Evolutionary conservation across 768 basidiomycete genomes (phyloP), one percentile per base, ranked within the genome.

Genomic region (Tephrocybe sp.): DNA sequence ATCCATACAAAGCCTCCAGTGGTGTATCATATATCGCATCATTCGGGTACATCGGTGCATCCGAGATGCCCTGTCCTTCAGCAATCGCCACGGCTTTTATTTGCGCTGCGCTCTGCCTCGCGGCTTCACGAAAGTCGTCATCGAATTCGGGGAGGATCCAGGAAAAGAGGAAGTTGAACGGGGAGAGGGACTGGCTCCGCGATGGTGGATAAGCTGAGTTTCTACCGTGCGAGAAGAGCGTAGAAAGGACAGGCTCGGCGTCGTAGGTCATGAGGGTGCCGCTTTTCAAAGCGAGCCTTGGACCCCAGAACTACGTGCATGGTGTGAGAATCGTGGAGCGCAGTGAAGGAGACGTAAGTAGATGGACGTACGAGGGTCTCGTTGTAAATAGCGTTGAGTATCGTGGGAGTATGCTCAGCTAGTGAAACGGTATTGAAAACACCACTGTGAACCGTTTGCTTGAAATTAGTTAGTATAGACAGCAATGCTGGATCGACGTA

Each of bases 11-110:
- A 9, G 60, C 51, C 47, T 72, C 62, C 19, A 83, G 45, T 0
- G 82, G 74, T 4, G 82, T 84, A 43, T 74, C 74, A 31, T 54
- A 64, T 6, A 78, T 64, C 6, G 83, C 83, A 54, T 86, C 84
- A 60, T 88, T 87, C 22, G 72, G 69, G 59, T 88, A 87, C 41
- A 75, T 56, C 1, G 71, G 73, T n/a, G 65, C 58, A 8, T 50
- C 57, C 24, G 71, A 44, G 35, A 66, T 61, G 11, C 49, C 47
- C 60, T 78, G 73, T 11, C 76, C 76, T 42, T 74, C 64, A 19
- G 55, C 57, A 5, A 68, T 53, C 1, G 72, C 73, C 12, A 73
- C 67, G 21, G 65, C 52, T n/a, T 56, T 64, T 36, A 85, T 67
- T 9, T 65, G 65, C 1, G 57, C 65, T 1, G 71, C 66, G 44